Evolutionary conservation across 192 early-diverging fungal genomes (phyloP).

Genomic region (Helicostylum pulchrum): DNA sequence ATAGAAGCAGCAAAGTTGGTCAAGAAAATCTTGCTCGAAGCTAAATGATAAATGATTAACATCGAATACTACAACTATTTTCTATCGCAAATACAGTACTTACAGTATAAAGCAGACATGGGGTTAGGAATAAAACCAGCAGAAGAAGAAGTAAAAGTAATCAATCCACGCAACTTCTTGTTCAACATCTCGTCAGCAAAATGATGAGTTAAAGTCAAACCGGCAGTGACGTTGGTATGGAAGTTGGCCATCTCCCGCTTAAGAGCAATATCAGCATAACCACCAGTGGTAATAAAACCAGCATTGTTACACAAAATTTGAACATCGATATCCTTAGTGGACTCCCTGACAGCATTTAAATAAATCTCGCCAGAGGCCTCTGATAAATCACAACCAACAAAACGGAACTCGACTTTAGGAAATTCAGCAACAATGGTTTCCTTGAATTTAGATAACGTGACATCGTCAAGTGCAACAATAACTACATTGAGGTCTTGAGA

Average conservation of each 20-base stretch:
- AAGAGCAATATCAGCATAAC: conserved; percentile 42
- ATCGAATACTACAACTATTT: background rate
- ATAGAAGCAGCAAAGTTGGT: conserved; percentile 55
- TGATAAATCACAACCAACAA: conserved; percentile 51
- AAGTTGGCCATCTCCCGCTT: conserved; percentile 47
- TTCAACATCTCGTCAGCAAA: conserved; percentile 45
- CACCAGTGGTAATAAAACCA: conserved; percentile 54
- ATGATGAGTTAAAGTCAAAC: conserved; percentile 50
- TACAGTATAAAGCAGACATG: conserved; percentile 48
- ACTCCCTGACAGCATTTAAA: conserved; percentile 39
- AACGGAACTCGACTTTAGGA: conserved; percentile 43
- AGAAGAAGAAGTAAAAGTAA: conserved; percentile 54
- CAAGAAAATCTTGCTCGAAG: conserved; percentile 52
- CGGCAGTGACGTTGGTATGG: conserved; percentile 51
- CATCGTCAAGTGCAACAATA: conserved; percentile 53
- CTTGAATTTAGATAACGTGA: conserved; percentile 32
- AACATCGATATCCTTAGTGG: conserved; percentile 47
- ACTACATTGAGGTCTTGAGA: conserved; percentile 54
- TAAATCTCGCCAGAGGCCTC: conserved; percentile 35
- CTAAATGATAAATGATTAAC: conserved; percentile 10
- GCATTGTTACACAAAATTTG: conserved; percentile 61
- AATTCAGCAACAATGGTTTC: conserved; percentile 37
- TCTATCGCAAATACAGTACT: background rate
- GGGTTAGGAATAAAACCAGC: conserved; percentile 53
- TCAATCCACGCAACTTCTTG: conserved; percentile 32